Percentiles rank a stretch among this genome's conserved stretches.
phyloP scores from a whole-genome alignment of 176 grass and related monocot genomes.

The Carex scoparia region DNA sequence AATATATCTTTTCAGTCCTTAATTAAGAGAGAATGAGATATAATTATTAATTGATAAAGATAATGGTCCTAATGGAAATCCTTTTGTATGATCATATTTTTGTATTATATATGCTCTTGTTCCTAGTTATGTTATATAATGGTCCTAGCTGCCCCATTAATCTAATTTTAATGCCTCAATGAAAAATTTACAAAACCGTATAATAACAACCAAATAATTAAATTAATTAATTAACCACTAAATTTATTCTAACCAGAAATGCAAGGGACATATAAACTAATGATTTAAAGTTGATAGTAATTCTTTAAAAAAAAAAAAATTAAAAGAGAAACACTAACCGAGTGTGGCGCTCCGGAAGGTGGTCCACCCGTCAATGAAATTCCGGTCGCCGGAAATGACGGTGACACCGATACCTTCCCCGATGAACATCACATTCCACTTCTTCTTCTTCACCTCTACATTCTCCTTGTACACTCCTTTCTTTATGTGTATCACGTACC shows the following conservation, averaged over 20 bases:
- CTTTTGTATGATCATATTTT: not conserved
- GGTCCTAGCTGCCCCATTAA: not conserved
- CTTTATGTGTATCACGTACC: conserved; percentile 21
- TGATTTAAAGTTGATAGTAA: not conserved
- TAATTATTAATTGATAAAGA: no score
- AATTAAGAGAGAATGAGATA: no score
- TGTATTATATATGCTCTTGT: not conserved
- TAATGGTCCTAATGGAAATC: not conserved
- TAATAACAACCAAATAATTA: no score
- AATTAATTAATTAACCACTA: no score
- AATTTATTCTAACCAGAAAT: not conserved
- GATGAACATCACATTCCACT: conserved; percentile 8
- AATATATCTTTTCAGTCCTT: not conserved
- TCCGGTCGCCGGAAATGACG: conserved; percentile 16
- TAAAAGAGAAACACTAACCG: conserved; percentile 1
- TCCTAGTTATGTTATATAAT: not conserved
- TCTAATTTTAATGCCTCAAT: not conserved
- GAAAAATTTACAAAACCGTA: no score
- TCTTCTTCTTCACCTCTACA: not conserved
- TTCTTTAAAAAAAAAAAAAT: not conserved
- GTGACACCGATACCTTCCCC: conserved; percentile 7
- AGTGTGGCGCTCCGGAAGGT: conserved; percentile 16
- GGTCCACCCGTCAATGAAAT: not conserved
- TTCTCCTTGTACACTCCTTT: conserved; percentile 18
- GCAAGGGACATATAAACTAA: not conserved